Evolutionary conservation across 805 yeast genomes (phyloP).

Genomic region (Suhomyces vadensis): DNA sequence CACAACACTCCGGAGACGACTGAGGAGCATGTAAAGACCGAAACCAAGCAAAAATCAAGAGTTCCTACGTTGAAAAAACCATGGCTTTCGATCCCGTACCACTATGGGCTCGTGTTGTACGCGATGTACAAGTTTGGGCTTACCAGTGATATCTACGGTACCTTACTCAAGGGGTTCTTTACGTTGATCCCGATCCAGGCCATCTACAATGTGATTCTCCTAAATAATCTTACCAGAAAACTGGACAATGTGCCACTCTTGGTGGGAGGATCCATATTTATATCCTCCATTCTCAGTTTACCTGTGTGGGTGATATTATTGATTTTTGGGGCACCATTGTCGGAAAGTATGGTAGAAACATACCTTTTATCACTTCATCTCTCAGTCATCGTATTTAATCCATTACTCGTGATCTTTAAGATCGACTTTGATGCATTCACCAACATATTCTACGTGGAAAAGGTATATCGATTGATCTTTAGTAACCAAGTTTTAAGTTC

Average conservation of each 20-base stretch:
- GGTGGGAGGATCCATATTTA: slow-evolving; percentile 24
- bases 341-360: slow-evolving; percentile 54
- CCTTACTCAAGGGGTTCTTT: slow-evolving; percentile 28
- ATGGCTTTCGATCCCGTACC: slow-evolving; percentile 28
- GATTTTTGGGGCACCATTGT: slow-evolving; percentile 80
- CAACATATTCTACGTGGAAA: slow-evolving; percentile 21
- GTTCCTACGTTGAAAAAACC: slow-evolving; percentile 18
- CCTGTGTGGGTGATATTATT: slow-evolving; percentile 47
- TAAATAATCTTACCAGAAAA: slow-evolving; percentile 4
- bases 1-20: slow-evolving; percentile 1
- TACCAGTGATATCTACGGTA: slow-evolving; percentile 21
- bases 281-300: slow-evolving; percentile 36
- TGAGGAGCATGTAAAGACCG: background rate
- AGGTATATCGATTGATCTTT: slow-evolving; percentile 30
- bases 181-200: slow-evolving; percentile 25
- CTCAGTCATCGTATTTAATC: slow-evolving; percentile 59
- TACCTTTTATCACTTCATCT: slow-evolving; percentile 61
- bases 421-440: slow-evolving; percentile 46
- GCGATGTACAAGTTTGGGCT: slow-evolving; percentile 35
- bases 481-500: slow-evolving; percentile 29
- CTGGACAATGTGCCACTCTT: slow-evolving; percentile 12
- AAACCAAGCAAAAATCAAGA: background rate
- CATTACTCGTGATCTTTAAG: slow-evolving; percentile 57
- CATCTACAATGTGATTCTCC: slow-evolving; percentile 18
- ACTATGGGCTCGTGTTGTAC: slow-evolving; percentile 24